Evolutionary conservation across 768 basidiomycete species (phyloP).

Genomic region (Mycena rebaudengoi): DNA sequence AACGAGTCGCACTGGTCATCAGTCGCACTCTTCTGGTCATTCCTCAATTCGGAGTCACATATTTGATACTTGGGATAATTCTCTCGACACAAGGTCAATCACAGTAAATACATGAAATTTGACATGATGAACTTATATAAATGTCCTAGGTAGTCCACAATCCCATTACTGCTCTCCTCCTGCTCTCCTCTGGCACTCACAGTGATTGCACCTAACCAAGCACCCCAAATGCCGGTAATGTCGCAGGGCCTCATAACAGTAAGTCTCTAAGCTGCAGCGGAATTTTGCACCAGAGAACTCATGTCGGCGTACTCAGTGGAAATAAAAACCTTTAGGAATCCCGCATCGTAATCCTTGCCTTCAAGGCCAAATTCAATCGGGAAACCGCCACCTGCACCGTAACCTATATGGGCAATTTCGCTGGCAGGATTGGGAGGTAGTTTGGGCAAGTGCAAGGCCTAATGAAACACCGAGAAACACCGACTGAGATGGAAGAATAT

Average conservation of each 20-base stretch:
- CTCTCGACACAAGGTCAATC: neutral
- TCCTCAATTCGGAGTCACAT: no score
- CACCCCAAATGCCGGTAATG: slow-evolving; percentile 4
- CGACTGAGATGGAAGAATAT: slow-evolving; percentile 3
- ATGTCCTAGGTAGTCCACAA: neutral
- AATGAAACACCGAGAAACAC: neutral
- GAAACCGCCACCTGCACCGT: slow-evolving; percentile 7
- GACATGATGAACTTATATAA: slow-evolving; percentile 1
- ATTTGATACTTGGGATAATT: slow-evolving; percentile 3
- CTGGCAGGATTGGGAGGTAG: neutral
- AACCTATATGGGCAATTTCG: neutral
- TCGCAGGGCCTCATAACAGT: neutral
- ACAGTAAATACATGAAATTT: slow-evolving; percentile 6
- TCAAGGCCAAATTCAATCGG: slow-evolving; percentile 5
- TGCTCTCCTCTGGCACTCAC: neutral
- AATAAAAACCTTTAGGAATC: slow-evolving; percentile 4
- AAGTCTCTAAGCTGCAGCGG: neutral
- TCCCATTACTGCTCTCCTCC: neutral
- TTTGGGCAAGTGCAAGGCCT: slow-evolving; percentile 2
- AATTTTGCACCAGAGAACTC: neutral
- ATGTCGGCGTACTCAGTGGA: neutral
- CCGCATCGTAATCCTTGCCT: slow-evolving; percentile 7
- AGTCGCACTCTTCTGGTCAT: no score
- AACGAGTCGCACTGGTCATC: no score
- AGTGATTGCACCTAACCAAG: neutral